phyloP scores from a whole-genome alignment of 352 stramenopile genomes.

The Phytophthora nicotianae region DNA sequence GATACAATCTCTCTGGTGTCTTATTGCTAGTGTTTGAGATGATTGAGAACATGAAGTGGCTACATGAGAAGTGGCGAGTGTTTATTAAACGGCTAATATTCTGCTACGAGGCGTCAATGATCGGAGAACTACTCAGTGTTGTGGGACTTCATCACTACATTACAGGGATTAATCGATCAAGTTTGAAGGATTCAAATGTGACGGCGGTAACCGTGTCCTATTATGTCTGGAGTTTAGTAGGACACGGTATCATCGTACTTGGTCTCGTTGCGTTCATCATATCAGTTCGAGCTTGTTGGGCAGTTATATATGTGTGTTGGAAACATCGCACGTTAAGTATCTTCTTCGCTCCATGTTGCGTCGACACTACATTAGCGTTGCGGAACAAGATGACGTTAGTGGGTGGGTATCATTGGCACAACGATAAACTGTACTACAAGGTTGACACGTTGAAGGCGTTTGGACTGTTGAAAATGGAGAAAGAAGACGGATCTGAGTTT shows the following conservation, averaged over 20 bases:
- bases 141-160: conserved; percentile 3
- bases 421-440: not conserved
- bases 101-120: conserved; percentile 17
- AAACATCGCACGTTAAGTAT: conserved; percentile 12
- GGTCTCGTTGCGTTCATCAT: conserved; percentile 12
- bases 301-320: conserved; percentile 6
- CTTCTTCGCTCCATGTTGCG: conserved; percentile 14
- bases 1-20: conserved; percentile 18
- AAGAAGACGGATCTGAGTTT: conserved; percentile 5
- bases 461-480: conserved; percentile 7
- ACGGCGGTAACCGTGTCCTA: conserved; percentile 11
- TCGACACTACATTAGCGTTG: conserved; percentile 7
- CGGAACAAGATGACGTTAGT: conserved; percentile 1
- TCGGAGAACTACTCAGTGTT: conserved; percentile 13
- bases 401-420: conserved; percentile 3
- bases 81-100: conserved; percentile 14
- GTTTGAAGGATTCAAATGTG: conserved; percentile 1
- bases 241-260: conserved; percentile 19
- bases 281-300: conserved; percentile 7
- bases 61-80: conserved; percentile 5
- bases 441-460: conserved; percentile 4
- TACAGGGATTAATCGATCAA: conserved; percentile 9
- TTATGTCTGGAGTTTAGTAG: conserved; percentile 12
- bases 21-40: conserved; percentile 21
- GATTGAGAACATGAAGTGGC: conserved; percentile 5